Evolutionary conservation across 257 asterid genomes (phyloP), one percentile per base, ranked within the genome.

Genomic region (Solanum sitiens): DNA sequence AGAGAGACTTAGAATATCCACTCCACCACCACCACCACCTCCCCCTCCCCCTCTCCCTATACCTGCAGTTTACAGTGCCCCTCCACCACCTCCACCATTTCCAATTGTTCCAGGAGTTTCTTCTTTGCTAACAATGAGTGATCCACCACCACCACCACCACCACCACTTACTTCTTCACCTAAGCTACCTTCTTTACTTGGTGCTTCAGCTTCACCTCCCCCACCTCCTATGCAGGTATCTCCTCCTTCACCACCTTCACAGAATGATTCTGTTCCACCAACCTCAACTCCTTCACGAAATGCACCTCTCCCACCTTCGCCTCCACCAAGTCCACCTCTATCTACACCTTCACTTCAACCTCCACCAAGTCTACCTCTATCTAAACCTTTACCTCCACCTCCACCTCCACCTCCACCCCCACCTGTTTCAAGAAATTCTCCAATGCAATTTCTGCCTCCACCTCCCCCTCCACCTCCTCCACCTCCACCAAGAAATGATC

Each of bases 271-370:
- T 27, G 21, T 33, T 85, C 33, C 33, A 30, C 88, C 92, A 4
- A 83, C 93, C 9, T 94, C 94, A 21, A 92, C 92, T 9, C 93
- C 92, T 4, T 93, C 93, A 56, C 92, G 85, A n/a, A 37, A 20
- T 45, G 56, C 89, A 11, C 93, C 93, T 37, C 93, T 89, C 13
- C 88, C 61, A 37, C 90, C 96, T 50, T 93, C 87, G 3, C 92
- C 95, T 50, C 94, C 89, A 10, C 92, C 92, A n/a, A 65, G 72
- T 18, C 56, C 80, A 4, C 65, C 87, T 11, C 84, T 89, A 74
- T 91, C 30, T 61, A 10, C 25, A 9, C 70, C 30, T 23, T 23
- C n/a, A 11, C 3, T 86, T 15, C 86, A 77, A 5, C 85, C 88
- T 11, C 63, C 86, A 15, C 86, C 90, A 50, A 50, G 61, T 2